Evolutionary conservation across 441 rosid species (phyloP), one percentile per base, ranked within the genome.

Genomic region (Jatropha podagrica): DNA sequence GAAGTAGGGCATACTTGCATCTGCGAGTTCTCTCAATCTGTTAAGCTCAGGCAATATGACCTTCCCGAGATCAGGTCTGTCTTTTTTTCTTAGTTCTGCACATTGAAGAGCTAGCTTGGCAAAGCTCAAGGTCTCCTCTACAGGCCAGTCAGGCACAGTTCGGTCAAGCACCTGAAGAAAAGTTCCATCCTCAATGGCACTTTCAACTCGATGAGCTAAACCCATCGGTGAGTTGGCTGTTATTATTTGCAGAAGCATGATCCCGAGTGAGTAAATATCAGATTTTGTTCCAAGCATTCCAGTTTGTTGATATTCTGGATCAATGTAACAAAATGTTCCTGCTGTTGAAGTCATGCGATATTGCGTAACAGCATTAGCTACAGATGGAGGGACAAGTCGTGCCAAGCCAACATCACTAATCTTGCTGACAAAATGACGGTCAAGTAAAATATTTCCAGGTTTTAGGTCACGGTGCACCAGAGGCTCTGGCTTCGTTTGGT

Each of bases 171-270:
- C 74, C 44, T 83, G 81, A 1, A 74, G 63, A 26, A 95, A 88
- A 61, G 64, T 87, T 74, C 96, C 90, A 2, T 77, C 81, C 68
- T 89, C 89, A n/a, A 93, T 87, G 11, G 96, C 86, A 44, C 61
- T 81, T 54, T 89, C 90, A 49, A 95, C 88, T 3, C 70, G 85
- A 80, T 89, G 91, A 65, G 92, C 79, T 83, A 95, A 80, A 52
- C 98, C 97, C 99, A 93, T 95, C 20, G 96, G 97, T 66, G 95
- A 88, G 71, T 83, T 91, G 46, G 92, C 92, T 2, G 98, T 91
- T 79, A 95, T 85, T 38, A 89, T 83, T 78, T 93, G 98, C 44
- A 95, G 87, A 72, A 95, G 90, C 85, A 95, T 56, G 76, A 93
- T 69, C 11, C 98, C 99, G 0, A 91, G 83, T 2, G 98, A 91